A percentile compares a stretch with the other conserved stretches of the same genome.
Conservation (phyloP, 2,329 filamentous ascomycete genomes). For the Lachnellula suecica region DNA sequence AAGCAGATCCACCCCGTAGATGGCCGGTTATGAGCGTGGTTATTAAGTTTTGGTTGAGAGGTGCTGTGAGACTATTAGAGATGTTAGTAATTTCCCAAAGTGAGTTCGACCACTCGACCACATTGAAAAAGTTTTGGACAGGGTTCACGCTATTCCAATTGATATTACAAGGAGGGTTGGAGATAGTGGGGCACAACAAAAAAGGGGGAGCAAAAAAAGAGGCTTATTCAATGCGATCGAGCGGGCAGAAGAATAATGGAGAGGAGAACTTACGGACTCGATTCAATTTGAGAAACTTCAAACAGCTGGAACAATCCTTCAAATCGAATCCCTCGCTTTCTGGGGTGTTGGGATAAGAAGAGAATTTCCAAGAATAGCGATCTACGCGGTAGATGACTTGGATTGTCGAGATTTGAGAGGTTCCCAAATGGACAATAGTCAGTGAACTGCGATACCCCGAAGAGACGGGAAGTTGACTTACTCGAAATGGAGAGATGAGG, state of each 20-base stretch:
- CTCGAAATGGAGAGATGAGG: too few relatives aligned
- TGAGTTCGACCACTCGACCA: background rate
- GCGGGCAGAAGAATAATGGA: background rate
- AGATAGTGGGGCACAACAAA: background rate
- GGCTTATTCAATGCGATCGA: background rate
- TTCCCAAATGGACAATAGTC: too few relatives aligned
- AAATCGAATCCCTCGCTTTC: too few relatives aligned
- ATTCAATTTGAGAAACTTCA: too few relatives aligned
- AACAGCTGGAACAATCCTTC: too few relatives aligned
- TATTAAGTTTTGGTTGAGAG: background rate
- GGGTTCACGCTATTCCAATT: background rate
- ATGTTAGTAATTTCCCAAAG: background rate
- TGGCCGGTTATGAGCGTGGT: background rate
- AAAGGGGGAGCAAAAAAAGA: background rate
- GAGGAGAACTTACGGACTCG: background rate
- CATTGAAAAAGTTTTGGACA: background rate
- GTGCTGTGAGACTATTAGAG: background rate
- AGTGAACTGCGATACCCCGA: too few relatives aligned
- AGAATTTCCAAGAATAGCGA: too few relatives aligned
- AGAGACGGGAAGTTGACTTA: too few relatives aligned
- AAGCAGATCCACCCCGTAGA: background rate
- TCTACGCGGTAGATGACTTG: too few relatives aligned
- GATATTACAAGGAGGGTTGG: background rate
- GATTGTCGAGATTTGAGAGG: too few relatives aligned
- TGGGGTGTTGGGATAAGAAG: too few relatives aligned